These are phyloP conservation scores for Cryptococcus maquisensis DNA, from an alignment of 1,284 basidiomycete species.

Conservation along the genomic window DNA sequence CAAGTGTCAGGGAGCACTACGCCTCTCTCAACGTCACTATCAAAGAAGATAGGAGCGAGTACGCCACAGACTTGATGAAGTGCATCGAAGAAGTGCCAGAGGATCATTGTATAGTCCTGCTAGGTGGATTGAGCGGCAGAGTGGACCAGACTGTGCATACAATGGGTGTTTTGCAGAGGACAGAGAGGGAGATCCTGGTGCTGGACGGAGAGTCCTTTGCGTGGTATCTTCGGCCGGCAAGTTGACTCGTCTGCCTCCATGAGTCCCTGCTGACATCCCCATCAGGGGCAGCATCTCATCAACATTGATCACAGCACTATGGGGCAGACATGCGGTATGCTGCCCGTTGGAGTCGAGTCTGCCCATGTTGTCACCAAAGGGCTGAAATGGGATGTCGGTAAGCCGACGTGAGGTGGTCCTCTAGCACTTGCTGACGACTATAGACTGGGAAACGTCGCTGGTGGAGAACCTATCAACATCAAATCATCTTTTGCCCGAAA, in stretches of 20 bases:
- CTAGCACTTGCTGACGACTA: constrained; percentile 4
- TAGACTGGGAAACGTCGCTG: constrained; percentile 64
- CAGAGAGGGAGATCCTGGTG: constrained; percentile 61
- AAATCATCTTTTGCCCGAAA: constrained; percentile 72
- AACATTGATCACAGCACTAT: constrained; percentile 66
- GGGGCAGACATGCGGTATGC: constrained; percentile 85
- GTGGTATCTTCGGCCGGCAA: constrained; percentile 77
- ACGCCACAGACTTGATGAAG: constrained; percentile 94
- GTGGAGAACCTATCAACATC: constrained; percentile 82
- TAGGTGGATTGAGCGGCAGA: constrained; percentile 84
- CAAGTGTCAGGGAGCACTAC: constrained; percentile 71
- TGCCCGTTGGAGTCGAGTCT: constrained; percentile 77
- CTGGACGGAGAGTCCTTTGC: constrained; percentile 78
- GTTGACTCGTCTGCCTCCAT: constrained; percentile 22
- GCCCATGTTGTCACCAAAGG: constrained; percentile 76
- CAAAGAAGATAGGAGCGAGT: constrained; percentile 64
- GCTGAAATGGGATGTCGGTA: constrained; percentile 84
- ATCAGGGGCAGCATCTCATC: constrained; percentile 74
- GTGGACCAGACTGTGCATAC: constrained; percentile 93
- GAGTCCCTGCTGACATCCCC: background rate
- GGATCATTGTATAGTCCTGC: constrained; percentile 60
- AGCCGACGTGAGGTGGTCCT: constrained; percentile 27
- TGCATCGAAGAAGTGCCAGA: constrained; percentile 65
- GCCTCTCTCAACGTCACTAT: constrained; percentile 61
- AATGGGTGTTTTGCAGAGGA: constrained; percentile 76